These are phyloP conservation scores for Salvia hispanica DNA, from an alignment of 257 asterid species.

Conservation along the genomic window DNA sequence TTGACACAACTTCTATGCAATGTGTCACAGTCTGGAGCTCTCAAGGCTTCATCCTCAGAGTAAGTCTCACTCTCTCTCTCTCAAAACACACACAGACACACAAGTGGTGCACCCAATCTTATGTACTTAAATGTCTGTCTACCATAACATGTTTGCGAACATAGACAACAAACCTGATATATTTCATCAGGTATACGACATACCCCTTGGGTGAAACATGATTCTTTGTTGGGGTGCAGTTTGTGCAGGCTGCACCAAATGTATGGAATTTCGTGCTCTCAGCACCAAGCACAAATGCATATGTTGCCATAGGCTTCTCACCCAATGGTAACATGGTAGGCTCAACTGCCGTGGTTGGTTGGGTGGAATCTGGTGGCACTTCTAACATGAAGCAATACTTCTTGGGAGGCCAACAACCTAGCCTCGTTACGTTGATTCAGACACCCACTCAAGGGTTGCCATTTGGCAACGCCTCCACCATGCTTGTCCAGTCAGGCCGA, in stretches of 20 bases:
- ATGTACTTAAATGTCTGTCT: too few relatives aligned
- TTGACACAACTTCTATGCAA: constrained; percentile 55
- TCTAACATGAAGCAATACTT: constrained; percentile 42
- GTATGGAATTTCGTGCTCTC: constrained; percentile 73
- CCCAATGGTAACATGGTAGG: constrained; percentile 72
- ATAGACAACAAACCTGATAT: too few relatives aligned
- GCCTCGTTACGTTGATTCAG: constrained; percentile 37
- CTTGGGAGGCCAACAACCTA: constrained; percentile 56
- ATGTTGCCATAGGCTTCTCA: constrained; percentile 72
- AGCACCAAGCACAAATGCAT: constrained; percentile 61
- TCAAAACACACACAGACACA: not conserved
- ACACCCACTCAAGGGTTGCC: constrained; percentile 39
- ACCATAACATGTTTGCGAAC: too few relatives aligned
- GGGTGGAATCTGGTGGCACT: constrained; percentile 44
- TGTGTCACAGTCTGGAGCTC: constrained; percentile 67
- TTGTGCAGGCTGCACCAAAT: constrained; percentile 44
- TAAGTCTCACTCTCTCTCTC: constrained; percentile 41
- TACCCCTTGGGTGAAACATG: too few relatives aligned
- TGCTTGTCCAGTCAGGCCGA: constrained; percentile 35
- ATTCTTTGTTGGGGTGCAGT: constrained; percentile 38
- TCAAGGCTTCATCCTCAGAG: constrained; percentile 73
- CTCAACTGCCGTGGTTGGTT: constrained; percentile 71
- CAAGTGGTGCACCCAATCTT: too few relatives aligned
- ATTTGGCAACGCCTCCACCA: constrained; percentile 43
- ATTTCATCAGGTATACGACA: too few relatives aligned